phyloP scores from a whole-genome alignment of 2,329 filamentous ascomycete species.

The Didymella glomerata region DNA sequence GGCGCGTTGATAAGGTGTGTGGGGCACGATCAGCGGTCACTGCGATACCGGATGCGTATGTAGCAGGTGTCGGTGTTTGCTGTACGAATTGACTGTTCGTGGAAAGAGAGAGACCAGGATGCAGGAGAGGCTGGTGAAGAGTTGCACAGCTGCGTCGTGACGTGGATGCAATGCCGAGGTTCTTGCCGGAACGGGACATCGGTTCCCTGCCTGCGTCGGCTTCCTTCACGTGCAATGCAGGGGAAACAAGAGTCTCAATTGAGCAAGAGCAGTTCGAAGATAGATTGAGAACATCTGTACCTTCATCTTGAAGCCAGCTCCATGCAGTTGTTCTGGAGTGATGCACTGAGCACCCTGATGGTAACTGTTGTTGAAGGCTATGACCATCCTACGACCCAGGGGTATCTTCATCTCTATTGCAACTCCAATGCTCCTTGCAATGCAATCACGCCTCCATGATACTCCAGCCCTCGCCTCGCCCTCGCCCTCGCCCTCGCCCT shows the following conservation, averaged over 20 bases:
- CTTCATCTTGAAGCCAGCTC: neutral
- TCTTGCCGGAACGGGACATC: conserved; percentile 15
- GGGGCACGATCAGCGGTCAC: neutral
- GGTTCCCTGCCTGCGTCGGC: neutral
- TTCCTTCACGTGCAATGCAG: conserved; percentile 1
- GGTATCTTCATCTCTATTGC: conserved; percentile 1
- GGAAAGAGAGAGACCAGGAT: neutral
- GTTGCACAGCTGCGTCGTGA: conserved; percentile 9
- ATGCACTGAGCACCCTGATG: conserved; percentile 4
- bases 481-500: conserved; percentile 22
- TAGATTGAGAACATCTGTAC: neutral
- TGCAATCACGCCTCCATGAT: conserved; percentile 30
- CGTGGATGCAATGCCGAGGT: conserved; percentile 15
- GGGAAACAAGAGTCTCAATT: neutral
- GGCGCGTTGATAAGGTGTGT: neutral
- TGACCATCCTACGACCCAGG: neutral
- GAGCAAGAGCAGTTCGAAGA: neutral
- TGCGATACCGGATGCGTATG: neutral
- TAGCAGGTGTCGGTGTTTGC: too few species aligned
- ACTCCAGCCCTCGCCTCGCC: conserved; percentile 28
- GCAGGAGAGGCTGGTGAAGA: conserved; percentile 2
- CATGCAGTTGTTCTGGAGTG: neutral
- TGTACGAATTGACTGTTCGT: neutral
- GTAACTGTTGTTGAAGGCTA: neutral
- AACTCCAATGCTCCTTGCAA: neutral